Conservation (phyloP, 352 stramenopile species). For the Blastocystis sp. region DNA sequence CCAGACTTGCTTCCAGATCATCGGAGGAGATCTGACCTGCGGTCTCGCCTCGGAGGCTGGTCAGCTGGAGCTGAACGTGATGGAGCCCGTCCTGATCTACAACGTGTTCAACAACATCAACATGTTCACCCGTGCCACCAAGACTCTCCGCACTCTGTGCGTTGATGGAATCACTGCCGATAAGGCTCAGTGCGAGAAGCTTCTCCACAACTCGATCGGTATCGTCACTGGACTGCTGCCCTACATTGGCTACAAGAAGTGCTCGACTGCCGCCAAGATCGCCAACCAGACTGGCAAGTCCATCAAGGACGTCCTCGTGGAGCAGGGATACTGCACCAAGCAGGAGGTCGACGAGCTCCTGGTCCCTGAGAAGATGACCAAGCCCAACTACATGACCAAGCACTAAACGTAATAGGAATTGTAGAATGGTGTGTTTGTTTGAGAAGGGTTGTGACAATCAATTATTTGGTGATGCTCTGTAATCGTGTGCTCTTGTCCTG, state of each 20-base stretch:
- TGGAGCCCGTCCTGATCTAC: background rate
- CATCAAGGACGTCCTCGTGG: slow-evolving; percentile 23
- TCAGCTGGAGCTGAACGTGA: background rate
- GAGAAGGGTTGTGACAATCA: too few species aligned
- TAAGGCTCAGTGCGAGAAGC: slow-evolving; percentile 44
- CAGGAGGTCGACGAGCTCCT: slow-evolving; percentile 45
- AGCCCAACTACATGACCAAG: slow-evolving; percentile 50
- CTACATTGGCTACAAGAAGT: slow-evolving; percentile 53
- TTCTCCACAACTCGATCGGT: slow-evolving; percentile 51
- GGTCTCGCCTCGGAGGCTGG: background rate
- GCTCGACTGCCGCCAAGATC: slow-evolving; percentile 28
- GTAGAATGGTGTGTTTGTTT: background rate
- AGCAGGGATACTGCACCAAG: slow-evolving; percentile 21
- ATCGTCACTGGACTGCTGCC: slow-evolving; percentile 36
- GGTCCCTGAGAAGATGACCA: slow-evolving; percentile 53
- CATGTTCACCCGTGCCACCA: slow-evolving; percentile 47
- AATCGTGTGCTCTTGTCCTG: too few species aligned
- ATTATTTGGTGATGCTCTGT: too few species aligned
- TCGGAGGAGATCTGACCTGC: slow-evolving; percentile 39
- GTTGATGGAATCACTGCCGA: slow-evolving; percentile 39
- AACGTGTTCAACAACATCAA: slow-evolving; percentile 48
- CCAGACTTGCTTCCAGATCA: background rate
- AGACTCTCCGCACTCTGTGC: slow-evolving; percentile 42
- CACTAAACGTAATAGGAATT: background rate
- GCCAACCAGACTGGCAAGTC: slow-evolving; percentile 50